Conservation (phyloP, 164 flowering plant species). For the Cinnamomum chago region DNA sequence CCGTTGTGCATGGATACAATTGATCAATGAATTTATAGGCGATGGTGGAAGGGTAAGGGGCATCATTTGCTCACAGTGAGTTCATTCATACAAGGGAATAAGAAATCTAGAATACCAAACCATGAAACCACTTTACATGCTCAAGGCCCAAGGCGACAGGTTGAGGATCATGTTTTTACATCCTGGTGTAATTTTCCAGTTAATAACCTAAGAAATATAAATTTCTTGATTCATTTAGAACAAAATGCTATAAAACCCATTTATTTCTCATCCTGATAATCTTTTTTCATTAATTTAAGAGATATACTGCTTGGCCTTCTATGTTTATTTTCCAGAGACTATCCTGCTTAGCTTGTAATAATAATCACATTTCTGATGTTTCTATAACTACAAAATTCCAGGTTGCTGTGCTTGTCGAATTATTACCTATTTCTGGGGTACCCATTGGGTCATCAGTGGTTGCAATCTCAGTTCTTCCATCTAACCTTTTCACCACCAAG, state of each 20-base stretch:
- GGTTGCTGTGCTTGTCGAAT: conserved; percentile 68
- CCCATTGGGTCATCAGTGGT: conserved; percentile 51
- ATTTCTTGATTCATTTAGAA: not conserved
- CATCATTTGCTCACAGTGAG: not conserved
- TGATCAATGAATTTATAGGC: too few species aligned
- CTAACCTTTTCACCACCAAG: conserved; percentile 53
- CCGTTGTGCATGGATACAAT: too few species aligned
- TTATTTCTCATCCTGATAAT: not conserved
- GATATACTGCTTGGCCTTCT: not conserved
- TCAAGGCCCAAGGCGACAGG: not conserved
- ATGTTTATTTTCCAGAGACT: not conserved
- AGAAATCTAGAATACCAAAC: not conserved
- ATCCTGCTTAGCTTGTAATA: not conserved
- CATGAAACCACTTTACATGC: not conserved
- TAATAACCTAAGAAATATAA: not conserved
- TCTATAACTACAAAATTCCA: conserved; percentile 20
- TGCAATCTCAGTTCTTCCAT: conserved; percentile 73
- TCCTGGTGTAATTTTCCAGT: not conserved
- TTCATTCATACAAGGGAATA: not conserved
- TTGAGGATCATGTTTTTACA: not conserved
- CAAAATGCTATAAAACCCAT: not conserved
- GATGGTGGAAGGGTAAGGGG: too few species aligned
- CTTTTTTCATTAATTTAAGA: not conserved
- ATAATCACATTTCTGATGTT: not conserved
- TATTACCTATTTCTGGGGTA: conserved; percentile 63